Percentiles rank a stretch among this genome's conserved stretches.
Evolutionary conservation across 2,329 filamentous ascomycete species (phyloP).

Genomic region (Fusarium brevicatenulatum): DNA sequence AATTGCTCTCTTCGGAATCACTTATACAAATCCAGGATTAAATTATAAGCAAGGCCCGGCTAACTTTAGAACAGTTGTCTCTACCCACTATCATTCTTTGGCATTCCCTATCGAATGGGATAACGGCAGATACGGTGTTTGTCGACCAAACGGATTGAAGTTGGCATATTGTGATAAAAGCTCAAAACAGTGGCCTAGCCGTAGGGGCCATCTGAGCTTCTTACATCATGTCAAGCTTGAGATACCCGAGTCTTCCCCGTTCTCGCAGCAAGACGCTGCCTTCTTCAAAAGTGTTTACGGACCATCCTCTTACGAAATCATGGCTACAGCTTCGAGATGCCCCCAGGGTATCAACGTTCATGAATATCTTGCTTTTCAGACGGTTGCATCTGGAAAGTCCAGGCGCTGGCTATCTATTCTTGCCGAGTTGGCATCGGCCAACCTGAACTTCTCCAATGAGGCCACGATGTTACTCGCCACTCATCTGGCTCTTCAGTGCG

Average conservation of each 20-base stretch:
- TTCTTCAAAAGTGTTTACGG: conserved; percentile 42
- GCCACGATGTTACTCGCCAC: conserved; percentile 61
- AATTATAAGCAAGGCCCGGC: not conserved
- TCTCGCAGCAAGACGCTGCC: conserved; percentile 29
- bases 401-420: conserved; percentile 62
- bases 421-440: conserved; percentile 60
- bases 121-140: conserved; percentile 37
- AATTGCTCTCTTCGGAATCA: not conserved
- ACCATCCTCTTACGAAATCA: conserved; percentile 64
- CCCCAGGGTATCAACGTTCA: conserved; percentile 59
- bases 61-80: conserved; percentile 34
- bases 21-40: not conserved
- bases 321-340: conserved; percentile 62
- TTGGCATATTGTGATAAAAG: conserved; percentile 30
- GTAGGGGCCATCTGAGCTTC: conserved; percentile 30
- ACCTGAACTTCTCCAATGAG: conserved; percentile 70
- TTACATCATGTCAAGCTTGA: conserved; percentile 37
- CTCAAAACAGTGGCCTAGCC: conserved; percentile 34
- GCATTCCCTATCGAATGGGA: conserved; percentile 46
- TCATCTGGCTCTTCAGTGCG: conserved; percentile 64
- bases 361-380: conserved; percentile 64
- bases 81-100: conserved; percentile 42
- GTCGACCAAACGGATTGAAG: conserved; percentile 39
- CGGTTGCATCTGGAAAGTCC: conserved; percentile 57
- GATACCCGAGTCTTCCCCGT: conserved; percentile 30